Conservation (phyloP, 768 basidiomycete genomes). For the Calocera viscosa region DNA sequence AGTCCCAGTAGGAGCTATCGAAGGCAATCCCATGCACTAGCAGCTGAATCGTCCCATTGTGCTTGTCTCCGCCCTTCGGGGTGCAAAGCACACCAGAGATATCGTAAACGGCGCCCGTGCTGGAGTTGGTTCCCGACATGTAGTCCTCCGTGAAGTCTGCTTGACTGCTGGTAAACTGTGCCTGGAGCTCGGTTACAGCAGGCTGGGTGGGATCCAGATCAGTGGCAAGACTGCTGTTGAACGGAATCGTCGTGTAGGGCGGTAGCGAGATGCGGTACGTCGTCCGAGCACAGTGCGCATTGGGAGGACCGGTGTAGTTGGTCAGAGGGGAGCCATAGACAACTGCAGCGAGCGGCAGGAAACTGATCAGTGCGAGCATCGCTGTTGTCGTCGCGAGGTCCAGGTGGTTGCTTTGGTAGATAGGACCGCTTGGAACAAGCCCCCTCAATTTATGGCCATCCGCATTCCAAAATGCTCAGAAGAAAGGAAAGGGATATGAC, state of each 20-base stretch:
- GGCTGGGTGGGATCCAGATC: not conserved
- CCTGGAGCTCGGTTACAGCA: not conserved
- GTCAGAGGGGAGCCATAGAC: too few species aligned
- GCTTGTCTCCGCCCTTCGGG: slow-evolving; percentile 13
- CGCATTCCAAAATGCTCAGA: too few species aligned
- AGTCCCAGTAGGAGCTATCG: slow-evolving; percentile 13
- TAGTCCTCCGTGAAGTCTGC: not conserved
- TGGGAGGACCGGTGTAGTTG: slow-evolving; percentile 8
- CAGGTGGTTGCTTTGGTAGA: too few species aligned
- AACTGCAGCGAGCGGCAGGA: too few species aligned
- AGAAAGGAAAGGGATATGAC: too few species aligned
- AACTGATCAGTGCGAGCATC: too few species aligned
- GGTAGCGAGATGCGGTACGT: not conserved
- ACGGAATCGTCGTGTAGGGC: not conserved
- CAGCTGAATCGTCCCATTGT: slow-evolving; percentile 14
- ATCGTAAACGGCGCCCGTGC: not conserved
- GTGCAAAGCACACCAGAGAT: slow-evolving; percentile 17
- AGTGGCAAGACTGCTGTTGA: too few species aligned
- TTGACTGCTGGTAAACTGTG: not conserved
- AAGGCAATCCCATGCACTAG: slow-evolving; percentile 19
- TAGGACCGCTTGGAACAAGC: too few species aligned
- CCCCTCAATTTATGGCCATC: too few species aligned
- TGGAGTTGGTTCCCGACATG: not conserved
- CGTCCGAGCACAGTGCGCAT: not conserved
- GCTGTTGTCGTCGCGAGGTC: too few species aligned